A percentile compares a stretch with the other conserved stretches of the same genome.
Evolutionary conservation across 2,329 filamentous ascomycete genomes (phyloP).

Genomic region (Fusarium austroafricanum): DNA sequence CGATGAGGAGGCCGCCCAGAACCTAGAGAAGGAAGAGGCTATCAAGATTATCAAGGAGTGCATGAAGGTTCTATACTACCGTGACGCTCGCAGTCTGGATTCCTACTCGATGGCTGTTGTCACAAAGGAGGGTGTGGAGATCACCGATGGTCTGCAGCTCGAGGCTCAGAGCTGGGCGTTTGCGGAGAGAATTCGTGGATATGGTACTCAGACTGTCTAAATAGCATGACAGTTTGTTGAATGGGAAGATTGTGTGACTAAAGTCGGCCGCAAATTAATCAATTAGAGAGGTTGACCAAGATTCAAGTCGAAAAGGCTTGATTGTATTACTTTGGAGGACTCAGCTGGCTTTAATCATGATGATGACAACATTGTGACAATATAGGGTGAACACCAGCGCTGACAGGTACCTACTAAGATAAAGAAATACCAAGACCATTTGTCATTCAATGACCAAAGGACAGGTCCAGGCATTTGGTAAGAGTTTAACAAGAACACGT

Average conservation of each 20-base stretch:
- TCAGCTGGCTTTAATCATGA: slow-evolving; percentile 10
- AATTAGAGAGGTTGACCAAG: slow-evolving; percentile 4
- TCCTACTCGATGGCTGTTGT: slow-evolving; percentile 91
- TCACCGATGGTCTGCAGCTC: slow-evolving; percentile 86
- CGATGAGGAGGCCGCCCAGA: slow-evolving; percentile 80
- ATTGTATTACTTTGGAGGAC: slow-evolving; percentile 3
- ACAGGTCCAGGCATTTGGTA: background rate
- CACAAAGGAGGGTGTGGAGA: slow-evolving; percentile 86
- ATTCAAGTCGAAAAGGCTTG: slow-evolving; percentile 12
- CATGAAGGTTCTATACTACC: slow-evolving; percentile 98
- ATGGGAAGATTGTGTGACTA: slow-evolving; percentile 11
- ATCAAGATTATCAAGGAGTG: slow-evolving; percentile 87
- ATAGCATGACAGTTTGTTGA: background rate
- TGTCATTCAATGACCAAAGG: background rate
- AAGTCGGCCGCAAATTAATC: slow-evolving; percentile 22
- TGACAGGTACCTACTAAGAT: background rate
- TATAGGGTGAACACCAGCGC: background rate
- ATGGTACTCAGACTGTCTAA: slow-evolving; percentile 83
- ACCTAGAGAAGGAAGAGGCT: slow-evolving; percentile 81
- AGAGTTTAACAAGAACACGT: slow-evolving; percentile 15
- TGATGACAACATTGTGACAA: background rate
- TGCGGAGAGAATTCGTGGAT: slow-evolving; percentile 92
- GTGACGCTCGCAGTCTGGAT: slow-evolving; percentile 93
- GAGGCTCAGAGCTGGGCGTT: slow-evolving; percentile 99
- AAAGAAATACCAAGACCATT: background rate